Evolutionary conservation across 768 basidiomycete genomes (phyloP), one percentile per base, ranked within the genome.

Genomic region (Peribolospora baueri): DNA sequence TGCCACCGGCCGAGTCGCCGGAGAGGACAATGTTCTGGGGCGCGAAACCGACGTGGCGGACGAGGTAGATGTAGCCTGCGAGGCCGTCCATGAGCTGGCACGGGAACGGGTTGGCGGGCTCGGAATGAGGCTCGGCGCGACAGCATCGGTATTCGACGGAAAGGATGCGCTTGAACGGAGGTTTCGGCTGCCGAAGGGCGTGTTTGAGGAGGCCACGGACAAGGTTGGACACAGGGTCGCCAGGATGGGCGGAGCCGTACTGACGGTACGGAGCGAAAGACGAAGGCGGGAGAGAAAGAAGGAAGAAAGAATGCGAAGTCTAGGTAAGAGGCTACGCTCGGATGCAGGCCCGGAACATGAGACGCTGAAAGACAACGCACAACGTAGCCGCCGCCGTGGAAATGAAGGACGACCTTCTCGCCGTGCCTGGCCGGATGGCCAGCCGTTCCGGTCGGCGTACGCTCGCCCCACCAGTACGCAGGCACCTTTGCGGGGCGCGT

Each of bases 1-100:
- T 81, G 4, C 73, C 84, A 3, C 84, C 83, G 0, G 83, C 81
- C 1, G 80, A 84, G 63, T 86, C 82, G 3, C 83, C 84, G 14
- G 70, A 70, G 25, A 84, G 51, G 54, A 82, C 71, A 61, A 86
- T 78, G 60, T 81, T 68, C 13, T 68, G 64, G 0, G 81, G 74
- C 2, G 69, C 58, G 63, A 82, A 78, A 0, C 76, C 75, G 38
- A 79, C 68, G 7, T 57, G 61, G 3, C 59, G 53, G 43, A 80
- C 70, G 25, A 84, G 77, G 64, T 84, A 79, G 49, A 73, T 67
- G 65, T 84, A 87, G 5, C 79, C 82, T 2, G 80, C 75, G 7
- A 85, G 67, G 3, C 76, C 77, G 62, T 87, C 83, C 10, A 86
- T 67, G 0, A 87, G 70, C 14, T 80, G 80, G 0, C 79, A 71